Conservation (phyloP, 495 filamentous ascomycete genomes). For the Trichoderma gamsii region DNA sequence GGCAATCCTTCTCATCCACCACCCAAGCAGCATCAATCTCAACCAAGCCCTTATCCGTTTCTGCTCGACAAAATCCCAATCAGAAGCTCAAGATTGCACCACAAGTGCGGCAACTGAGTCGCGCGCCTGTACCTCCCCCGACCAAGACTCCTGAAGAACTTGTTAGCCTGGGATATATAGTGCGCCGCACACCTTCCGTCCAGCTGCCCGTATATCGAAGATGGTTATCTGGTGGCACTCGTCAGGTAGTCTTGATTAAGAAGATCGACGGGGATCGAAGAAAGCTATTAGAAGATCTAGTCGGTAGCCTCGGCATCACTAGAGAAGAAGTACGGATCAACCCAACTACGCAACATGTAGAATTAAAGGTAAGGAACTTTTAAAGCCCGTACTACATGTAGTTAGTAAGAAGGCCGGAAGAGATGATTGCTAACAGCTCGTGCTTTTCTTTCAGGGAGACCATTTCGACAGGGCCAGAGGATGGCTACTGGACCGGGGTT, state of each 20-base stretch:
- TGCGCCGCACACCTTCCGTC: conserved; percentile 63
- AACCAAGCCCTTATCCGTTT: not conserved
- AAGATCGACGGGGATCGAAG: conserved; percentile 68
- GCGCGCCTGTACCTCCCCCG: conserved; percentile 12
- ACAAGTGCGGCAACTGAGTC: not conserved
- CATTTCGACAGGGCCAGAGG: conserved; percentile 2
- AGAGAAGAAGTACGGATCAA: conserved; percentile 41
- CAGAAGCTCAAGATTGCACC: conserved; percentile 9
- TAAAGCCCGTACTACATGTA: not conserved
- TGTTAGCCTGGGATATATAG: conserved; percentile 50
- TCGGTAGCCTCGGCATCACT: conserved; percentile 23
- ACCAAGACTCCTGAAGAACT: not conserved
- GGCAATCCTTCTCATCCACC: not conserved
- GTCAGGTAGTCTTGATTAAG: conserved; percentile 66
- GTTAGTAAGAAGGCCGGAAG: not conserved
- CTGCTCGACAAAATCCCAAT: conserved; percentile 7
- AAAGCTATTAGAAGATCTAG: conserved; percentile 43
- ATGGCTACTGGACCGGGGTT: conserved; percentile 16
- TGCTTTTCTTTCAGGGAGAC: conserved; percentile 2
- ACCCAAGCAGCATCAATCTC: conserved; percentile 5
- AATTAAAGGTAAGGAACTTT: conserved; percentile 42
- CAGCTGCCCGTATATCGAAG: conserved; percentile 75
- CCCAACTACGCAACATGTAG: conserved; percentile 49
- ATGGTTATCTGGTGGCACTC: conserved; percentile 69
- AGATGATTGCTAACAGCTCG: not conserved